Evolutionary conservation across 192 early-diverging fungal genomes (phyloP).

Genomic region (Backusella morwellensis): DNA sequence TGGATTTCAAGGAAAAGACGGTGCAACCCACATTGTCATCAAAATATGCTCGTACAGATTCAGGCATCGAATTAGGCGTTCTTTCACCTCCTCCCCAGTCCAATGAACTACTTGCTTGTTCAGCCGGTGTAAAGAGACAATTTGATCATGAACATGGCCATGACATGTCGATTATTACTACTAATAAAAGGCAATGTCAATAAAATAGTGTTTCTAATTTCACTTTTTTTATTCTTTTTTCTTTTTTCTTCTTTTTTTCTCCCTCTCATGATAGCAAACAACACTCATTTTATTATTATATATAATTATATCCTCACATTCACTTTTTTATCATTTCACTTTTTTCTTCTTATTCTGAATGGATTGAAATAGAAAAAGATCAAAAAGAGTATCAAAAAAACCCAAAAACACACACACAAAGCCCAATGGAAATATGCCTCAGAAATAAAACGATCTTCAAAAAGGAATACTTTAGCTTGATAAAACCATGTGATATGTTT

Average conservation of each 20-base stretch:
- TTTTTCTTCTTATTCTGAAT: background rate
- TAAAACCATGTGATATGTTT: background rate
- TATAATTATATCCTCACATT: background rate
- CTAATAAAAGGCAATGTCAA: conserved; percentile 4
- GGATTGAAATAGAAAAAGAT: background rate
- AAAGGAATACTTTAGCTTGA: background rate
- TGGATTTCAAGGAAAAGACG: background rate
- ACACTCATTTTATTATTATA: background rate
- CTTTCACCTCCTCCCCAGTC: background rate
- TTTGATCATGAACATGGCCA: background rate
- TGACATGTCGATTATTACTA: background rate
- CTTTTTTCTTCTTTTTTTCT: background rate
- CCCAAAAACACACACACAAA: background rate
- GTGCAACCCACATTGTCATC: background rate
- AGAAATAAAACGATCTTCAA: background rate
- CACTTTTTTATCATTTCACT: background rate
- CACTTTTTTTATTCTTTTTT: background rate
- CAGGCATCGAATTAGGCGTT: background rate
- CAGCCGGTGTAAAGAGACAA: background rate
- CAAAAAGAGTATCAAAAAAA: no score
- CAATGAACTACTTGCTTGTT: background rate
- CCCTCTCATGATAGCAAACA: background rate
- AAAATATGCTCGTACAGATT: background rate
- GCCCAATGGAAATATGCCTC: background rate
- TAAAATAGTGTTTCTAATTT: background rate